Base-by-base conservation (phyloP, 225 moss, liverwort and hornwort species). In the Bryoerythrophyllum caledonicum region DNA sequence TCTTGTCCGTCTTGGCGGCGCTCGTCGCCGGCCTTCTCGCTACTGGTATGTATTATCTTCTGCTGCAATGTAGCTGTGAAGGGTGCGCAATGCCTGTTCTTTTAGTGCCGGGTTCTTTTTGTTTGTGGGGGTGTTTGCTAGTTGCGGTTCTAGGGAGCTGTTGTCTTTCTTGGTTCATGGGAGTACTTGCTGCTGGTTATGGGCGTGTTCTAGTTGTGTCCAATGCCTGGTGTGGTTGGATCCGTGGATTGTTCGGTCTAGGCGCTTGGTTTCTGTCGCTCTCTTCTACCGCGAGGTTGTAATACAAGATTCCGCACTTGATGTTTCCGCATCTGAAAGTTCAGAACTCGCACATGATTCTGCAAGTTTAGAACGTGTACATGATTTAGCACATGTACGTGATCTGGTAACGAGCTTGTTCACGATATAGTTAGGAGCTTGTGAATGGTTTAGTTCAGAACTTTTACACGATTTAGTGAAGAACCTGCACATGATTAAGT, bases 1-100 rank as follows among this genome's bases (percentile, higher is more conserved):
- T 83, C 8, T 10, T 72, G 25, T 7, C 41, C 25, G 55, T 83
- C 40, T 48, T 72, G 67, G 63, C 48, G 38, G 40, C 71, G 23
- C 24, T 76, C 2, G 20, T 68, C 12, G 19, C 57, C 7, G 72
- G 28, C 6, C 61, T 28, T 27, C 60, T 20, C 24, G 83, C 83
- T 56, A 16, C 61, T 52, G 83, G 80, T 73, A 73, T 30, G 61
- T 14, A 8, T 8, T 12, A 7, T 3, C 4, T 14, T 43, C 4
- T 17, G 32, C 20, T 58, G 26, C 40, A 71, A 57, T 57, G 19
- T 10, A 0, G 6, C 0, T 25, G 17, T 23, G 7, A 1, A 30
- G 8, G 60, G 13, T n/a, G 21, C 1, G 21, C 48, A 60, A 46
- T 72, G 60, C 8, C 8, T 32, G 60, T 46, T 9, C 1, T 60